Percentiles rank a stretch among this genome's conserved stretches.
These are phyloP conservation scores for Linum trigynum DNA, from an alignment of 345 rosid species.

Conservation along the genomic window DNA sequence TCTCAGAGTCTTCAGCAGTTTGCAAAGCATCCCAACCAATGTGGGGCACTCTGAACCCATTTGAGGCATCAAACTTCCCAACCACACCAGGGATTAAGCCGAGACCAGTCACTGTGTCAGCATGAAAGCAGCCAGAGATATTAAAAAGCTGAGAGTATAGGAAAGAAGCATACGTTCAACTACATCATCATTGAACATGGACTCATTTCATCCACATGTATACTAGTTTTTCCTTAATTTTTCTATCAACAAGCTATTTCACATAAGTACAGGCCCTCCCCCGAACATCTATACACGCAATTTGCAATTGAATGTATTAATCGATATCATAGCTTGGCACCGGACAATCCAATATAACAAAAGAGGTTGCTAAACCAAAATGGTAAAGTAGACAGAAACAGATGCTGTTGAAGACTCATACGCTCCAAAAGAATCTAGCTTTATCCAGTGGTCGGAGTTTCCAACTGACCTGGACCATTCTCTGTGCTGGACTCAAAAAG, in stretches of 20 bases:
- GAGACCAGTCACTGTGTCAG: slow-evolving; percentile 65
- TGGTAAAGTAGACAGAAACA: background rate
- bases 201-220: too few relatives aligned
- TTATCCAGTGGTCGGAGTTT: background rate
- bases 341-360: background rate
- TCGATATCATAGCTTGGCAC: background rate
- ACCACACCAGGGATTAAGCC: slow-evolving; percentile 89
- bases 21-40: slow-evolving; percentile 99
- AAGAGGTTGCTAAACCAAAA: background rate
- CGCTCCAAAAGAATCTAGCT: background rate
- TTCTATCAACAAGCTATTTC: too few relatives aligned
- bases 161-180: background rate
- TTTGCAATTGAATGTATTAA: background rate
- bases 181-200: too few relatives aligned
- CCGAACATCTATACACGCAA: too few relatives aligned
- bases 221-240: too few relatives aligned
- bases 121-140: background rate
- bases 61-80: slow-evolving; percentile 73
- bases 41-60: slow-evolving; percentile 78
- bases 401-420: background rate
- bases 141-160: background rate
- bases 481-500: slow-evolving; percentile 88
- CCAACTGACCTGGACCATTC: slow-evolving; percentile 65
- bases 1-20: slow-evolving; percentile 50
- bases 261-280: too few relatives aligned